A percentile compares a stretch with the other conserved stretches of the same genome.
phyloP scores from a whole-genome alignment of 495 filamentous ascomycete genomes.

The Sporormia fimetaria region DNA sequence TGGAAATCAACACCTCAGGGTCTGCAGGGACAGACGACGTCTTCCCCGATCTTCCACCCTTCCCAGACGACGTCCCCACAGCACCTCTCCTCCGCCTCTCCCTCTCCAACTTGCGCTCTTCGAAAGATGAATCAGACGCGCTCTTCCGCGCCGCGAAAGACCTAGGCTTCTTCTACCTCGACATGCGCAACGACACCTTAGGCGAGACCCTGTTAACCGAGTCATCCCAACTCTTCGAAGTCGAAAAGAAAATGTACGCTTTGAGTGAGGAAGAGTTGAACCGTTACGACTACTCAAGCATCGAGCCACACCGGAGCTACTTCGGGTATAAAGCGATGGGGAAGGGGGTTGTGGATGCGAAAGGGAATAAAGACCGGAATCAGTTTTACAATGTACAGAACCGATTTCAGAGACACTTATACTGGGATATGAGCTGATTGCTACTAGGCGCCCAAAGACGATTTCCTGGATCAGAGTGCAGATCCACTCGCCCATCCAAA shows the following conservation, averaged over 20 bases:
- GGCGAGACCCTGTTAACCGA: slow-evolving; percentile 37
- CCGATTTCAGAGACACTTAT: too few species aligned
- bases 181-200: slow-evolving; percentile 33
- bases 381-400: slow-evolving; percentile 59
- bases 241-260: slow-evolving; percentile 40
- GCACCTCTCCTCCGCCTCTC: slow-evolving; percentile 46
- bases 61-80: slow-evolving; percentile 43
- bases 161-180: slow-evolving; percentile 55
- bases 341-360: slow-evolving; percentile 38
- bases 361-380: slow-evolving; percentile 45
- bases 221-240: slow-evolving; percentile 37
- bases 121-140: slow-evolving; percentile 35
- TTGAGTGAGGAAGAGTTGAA: slow-evolving; percentile 43
- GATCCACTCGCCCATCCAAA: slow-evolving; percentile 7
- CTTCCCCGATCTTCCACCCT: slow-evolving; percentile 36
- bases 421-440: not conserved
- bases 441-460: slow-evolving; percentile 40
- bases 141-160: slow-evolving; percentile 41
- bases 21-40: not conserved
- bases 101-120: slow-evolving; percentile 38
- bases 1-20: not conserved
- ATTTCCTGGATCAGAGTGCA: slow-evolving; percentile 41
- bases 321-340: slow-evolving; percentile 46
- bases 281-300: slow-evolving; percentile 40
- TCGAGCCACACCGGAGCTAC: slow-evolving; percentile 21